These are phyloP conservation scores for Leccinum olivaceopallidum DNA, from an alignment of 768 basidiomycete genomes.

Conservation along the genomic window DNA sequence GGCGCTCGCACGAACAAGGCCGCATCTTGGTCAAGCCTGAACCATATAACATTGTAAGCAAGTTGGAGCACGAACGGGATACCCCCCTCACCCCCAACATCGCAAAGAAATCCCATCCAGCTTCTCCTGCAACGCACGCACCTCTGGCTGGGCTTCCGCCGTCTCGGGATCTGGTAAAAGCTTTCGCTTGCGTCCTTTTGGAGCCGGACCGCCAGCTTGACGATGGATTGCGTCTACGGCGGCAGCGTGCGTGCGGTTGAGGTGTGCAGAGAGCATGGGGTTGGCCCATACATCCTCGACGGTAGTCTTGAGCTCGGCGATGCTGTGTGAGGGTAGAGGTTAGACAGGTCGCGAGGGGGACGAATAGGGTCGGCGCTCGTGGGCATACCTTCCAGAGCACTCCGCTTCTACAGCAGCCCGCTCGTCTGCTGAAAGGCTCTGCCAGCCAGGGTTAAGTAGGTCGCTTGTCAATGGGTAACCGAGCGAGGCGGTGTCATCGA, in stretches of 20 bases:
- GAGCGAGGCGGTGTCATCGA: constrained; percentile 33
- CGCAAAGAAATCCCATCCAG: constrained; percentile 54
- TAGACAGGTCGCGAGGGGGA: background rate
- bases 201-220: constrained; percentile 31
- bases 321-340: constrained; percentile 36
- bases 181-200: constrained; percentile 38
- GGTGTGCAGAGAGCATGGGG: constrained; percentile 57
- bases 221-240: constrained; percentile 39
- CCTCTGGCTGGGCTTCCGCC: constrained; percentile 43
- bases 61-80: too few species aligned
- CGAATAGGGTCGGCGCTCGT: background rate
- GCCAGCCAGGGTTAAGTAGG: constrained; percentile 23
- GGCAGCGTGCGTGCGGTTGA: constrained; percentile 53
- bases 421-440: constrained; percentile 25
- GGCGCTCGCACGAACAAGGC: constrained; percentile 63
- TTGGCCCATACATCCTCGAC: constrained; percentile 52
- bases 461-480: constrained; percentile 11
- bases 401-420: constrained; percentile 38
- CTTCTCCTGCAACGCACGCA: constrained; percentile 46
- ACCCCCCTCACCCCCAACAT: constrained; percentile 57
- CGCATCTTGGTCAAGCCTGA: constrained; percentile 53
- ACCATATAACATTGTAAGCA: too few species aligned
- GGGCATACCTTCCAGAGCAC: constrained; percentile 38
- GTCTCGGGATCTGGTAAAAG: constrained; percentile 24
- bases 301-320: constrained; percentile 48